Percentiles rank a stretch among this genome's conserved stretches.
Evolutionary conservation across 257 asterid species (phyloP).

Genomic region (Paraleonurus japonicus): DNA sequence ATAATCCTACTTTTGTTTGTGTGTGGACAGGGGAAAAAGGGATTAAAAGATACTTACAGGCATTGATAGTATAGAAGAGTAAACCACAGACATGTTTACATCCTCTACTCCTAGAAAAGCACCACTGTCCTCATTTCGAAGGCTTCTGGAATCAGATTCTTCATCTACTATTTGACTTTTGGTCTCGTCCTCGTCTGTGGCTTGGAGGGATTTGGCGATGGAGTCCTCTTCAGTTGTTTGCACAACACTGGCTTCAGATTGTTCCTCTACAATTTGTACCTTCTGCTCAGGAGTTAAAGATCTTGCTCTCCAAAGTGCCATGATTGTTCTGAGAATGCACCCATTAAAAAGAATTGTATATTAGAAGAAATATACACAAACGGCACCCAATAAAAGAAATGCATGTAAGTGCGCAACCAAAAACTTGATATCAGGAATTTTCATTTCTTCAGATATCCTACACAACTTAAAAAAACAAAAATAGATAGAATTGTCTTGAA

Average conservation of each 20-base stretch:
- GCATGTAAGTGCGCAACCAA: neutral
- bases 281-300: conserved; percentile 95
- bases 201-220: conserved; percentile 44
- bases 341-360: neutral
- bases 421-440: neutral
- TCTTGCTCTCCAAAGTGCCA: conserved; percentile 95
- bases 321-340: conserved; percentile 65
- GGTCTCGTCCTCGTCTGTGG: conserved; percentile 56
- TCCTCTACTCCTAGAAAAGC: conserved; percentile 69
- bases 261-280: conserved; percentile 81
- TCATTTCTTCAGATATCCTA: neutral
- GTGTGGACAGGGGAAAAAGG: neutral
- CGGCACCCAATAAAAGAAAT: neutral
- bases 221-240: conserved; percentile 71
- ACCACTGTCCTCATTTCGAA: conserved; percentile 68
- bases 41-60: conserved; percentile 58
- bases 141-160: conserved; percentile 63
- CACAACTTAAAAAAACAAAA: neutral
- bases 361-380: neutral
- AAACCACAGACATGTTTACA: conserved; percentile 65
- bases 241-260: conserved; percentile 56
- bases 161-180: conserved; percentile 56
- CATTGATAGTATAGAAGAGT: conserved; percentile 72
- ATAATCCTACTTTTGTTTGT: neutral
- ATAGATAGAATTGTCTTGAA: neutral